phyloP scores from a whole-genome alignment of 371 early-diverging fungal genomes.

The Dichotomocladium elegans region DNA sequence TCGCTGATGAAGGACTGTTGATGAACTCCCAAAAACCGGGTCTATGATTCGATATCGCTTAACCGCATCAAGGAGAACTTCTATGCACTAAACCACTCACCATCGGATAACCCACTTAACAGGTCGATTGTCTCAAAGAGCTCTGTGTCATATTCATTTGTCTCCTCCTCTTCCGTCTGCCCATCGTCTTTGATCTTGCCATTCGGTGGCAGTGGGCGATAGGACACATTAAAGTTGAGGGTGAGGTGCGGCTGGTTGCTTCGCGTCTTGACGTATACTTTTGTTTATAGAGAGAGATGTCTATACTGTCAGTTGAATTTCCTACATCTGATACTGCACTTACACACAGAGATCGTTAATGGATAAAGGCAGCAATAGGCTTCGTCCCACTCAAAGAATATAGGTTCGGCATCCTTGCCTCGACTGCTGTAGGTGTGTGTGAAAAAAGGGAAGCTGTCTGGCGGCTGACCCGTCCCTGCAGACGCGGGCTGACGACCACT shows the following conservation, averaged over 20 bases:
- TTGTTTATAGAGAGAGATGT: no score
- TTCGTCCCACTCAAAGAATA: constrained; percentile 42
- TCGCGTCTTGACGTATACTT: constrained; percentile 28
- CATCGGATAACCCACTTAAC: constrained; percentile 53
- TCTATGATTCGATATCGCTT: constrained; percentile 8
- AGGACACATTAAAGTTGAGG: constrained; percentile 44
- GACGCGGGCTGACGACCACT: constrained; percentile 3
- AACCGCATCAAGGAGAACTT: no score
- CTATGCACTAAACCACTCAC: constrained; percentile 19
- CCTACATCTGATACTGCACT: constrained; percentile 2
- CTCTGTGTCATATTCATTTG: constrained; percentile 50
- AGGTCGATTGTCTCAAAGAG: constrained; percentile 59
- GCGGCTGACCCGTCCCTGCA: not conserved
- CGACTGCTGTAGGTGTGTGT: constrained; percentile 53
- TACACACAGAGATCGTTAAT: constrained; percentile 59
- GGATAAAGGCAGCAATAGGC: constrained; percentile 54
- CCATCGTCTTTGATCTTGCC: constrained; percentile 24
- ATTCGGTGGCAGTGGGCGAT: constrained; percentile 37
- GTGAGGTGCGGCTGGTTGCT: constrained; percentile 31
- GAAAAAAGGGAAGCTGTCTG: constrained; percentile 41
- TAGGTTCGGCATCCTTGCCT: constrained; percentile 44
- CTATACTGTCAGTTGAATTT: no score
- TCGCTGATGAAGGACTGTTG: constrained; percentile 23
- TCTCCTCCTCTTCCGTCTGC: constrained; percentile 45
- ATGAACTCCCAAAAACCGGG: constrained; percentile 18